phyloP scores from a whole-genome alignment of 108 stramenopile genomes.

The Nitzschia palea region DNA sequence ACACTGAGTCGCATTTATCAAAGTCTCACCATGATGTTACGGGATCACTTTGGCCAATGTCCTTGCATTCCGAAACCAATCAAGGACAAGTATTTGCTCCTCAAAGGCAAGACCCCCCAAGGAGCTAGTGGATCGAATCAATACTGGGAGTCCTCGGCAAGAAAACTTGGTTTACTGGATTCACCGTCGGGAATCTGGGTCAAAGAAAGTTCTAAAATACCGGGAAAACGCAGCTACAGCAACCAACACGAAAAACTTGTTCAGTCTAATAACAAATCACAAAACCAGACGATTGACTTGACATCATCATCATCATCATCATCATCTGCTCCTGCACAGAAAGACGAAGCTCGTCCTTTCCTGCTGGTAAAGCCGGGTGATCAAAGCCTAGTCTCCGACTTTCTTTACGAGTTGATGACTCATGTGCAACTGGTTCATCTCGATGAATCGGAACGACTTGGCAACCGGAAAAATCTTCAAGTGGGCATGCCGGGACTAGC shows the following conservation, averaged over 20 bases:
- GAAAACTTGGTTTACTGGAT: conserved; percentile 40
- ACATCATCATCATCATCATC: background rate
- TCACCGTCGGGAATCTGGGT: conserved; percentile 36
- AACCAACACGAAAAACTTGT: too few species aligned
- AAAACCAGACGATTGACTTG: background rate
- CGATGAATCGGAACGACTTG: conserved; percentile 22
- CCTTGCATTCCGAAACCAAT: conserved; percentile 18
- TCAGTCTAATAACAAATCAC: background rate
- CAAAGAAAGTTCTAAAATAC: conserved; percentile 7
- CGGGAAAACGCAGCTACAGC: too few species aligned
- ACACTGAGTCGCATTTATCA: conserved; percentile 47
- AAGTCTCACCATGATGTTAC: conserved; percentile 52
- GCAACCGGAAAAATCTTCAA: conserved; percentile 36
- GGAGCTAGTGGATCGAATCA: conserved; percentile 48
- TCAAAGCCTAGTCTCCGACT: conserved; percentile 19
- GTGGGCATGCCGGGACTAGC: conserved; percentile 38
- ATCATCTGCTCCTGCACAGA: too few species aligned
- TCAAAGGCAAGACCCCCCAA: conserved; percentile 42
- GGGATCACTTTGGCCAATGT: conserved; percentile 48
- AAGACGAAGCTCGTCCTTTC: too few species aligned
- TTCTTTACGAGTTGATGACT: conserved; percentile 36
- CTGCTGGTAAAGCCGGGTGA: conserved; percentile 30
- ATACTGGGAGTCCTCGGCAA: conserved; percentile 44
- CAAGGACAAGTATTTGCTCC: conserved; percentile 10
- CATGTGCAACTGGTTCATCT: conserved; percentile 30